Evolutionary conservation across 2,329 filamentous ascomycete species (phyloP).

Genomic region (Botrytis pseudocinerea): DNA sequence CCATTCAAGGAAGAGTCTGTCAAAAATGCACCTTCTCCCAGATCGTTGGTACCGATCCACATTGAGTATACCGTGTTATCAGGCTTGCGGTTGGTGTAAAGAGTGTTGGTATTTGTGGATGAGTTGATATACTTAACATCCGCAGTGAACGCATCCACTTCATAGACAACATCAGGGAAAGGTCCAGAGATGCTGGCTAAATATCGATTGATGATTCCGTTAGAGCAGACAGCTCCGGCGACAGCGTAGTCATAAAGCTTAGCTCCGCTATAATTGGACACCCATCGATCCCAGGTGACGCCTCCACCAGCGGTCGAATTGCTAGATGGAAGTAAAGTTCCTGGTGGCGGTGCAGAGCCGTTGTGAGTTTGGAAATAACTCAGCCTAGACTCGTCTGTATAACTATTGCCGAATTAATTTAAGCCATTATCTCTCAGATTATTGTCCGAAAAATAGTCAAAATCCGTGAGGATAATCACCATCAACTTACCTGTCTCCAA

Average conservation of each 20-base stretch:
- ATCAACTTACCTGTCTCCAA: slow-evolving; percentile 65
- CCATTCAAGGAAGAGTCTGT: slow-evolving; percentile 59
- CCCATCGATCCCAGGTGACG: slow-evolving; percentile 67
- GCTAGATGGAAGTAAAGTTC: slow-evolving; percentile 48
- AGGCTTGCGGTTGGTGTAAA: slow-evolving; percentile 49
- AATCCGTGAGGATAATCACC: not conserved
- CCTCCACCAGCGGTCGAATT: slow-evolving; percentile 64
- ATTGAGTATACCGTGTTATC: slow-evolving; percentile 70
- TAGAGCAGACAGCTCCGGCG: slow-evolving; percentile 70
- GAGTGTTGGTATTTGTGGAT: slow-evolving; percentile 40
- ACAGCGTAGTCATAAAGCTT: slow-evolving; percentile 70
- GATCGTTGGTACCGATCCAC: slow-evolving; percentile 82
- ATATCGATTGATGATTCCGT: slow-evolving; percentile 61
- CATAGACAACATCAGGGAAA: slow-evolving; percentile 64
- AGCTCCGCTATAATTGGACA: slow-evolving; percentile 57
- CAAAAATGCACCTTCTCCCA: slow-evolving; percentile 66
- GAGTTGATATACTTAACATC: slow-evolving; percentile 46
- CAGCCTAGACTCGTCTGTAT: slow-evolving; percentile 70
- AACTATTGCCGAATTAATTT: slow-evolving; percentile 44
- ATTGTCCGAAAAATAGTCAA: not conserved
- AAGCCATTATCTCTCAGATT: not conserved
- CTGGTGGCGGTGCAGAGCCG: slow-evolving; percentile 62
- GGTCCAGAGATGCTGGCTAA: slow-evolving; percentile 51
- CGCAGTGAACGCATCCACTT: slow-evolving; percentile 57
- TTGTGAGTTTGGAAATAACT: slow-evolving; percentile 61